Conservation (phyloP, 805 yeast genomes). For the Torulaspora gathmanii region DNA sequence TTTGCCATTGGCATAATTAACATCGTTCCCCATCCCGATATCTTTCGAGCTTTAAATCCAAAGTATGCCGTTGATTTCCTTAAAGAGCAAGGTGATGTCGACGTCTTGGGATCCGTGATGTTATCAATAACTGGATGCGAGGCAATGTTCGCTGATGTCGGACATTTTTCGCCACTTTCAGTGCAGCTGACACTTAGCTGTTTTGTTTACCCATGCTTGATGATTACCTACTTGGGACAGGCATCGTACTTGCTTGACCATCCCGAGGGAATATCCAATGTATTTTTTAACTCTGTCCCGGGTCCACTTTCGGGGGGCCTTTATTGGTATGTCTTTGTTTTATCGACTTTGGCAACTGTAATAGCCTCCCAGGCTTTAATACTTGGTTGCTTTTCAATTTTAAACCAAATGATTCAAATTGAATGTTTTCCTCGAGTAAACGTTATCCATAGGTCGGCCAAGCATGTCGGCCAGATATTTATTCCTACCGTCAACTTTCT, state of each 20-base stretch:
- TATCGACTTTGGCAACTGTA: conserved; percentile 52
- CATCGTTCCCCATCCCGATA: too few species aligned
- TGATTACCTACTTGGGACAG: conserved; percentile 49
- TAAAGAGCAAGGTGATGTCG: conserved; percentile 31
- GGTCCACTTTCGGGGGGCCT: conserved; percentile 43
- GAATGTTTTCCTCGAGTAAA: conserved; percentile 51
- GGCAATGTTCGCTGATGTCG: conserved; percentile 61
- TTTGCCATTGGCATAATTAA: conserved; percentile 39
- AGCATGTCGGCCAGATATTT: conserved; percentile 47
- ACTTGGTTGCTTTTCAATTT: conserved; percentile 49
- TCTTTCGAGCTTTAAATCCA: too few species aligned
- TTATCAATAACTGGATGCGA: conserved; percentile 56
- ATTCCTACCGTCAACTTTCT: conserved; percentile 49
- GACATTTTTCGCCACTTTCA: conserved; percentile 50
- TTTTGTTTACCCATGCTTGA: conserved; percentile 50
- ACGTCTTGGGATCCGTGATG: conserved; percentile 48
- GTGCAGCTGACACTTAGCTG: conserved; percentile 44
- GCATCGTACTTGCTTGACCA: too few species aligned
- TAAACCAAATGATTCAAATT: conserved; percentile 48
- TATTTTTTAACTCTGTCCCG: conserved; percentile 49
- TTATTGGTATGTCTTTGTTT: conserved; percentile 49
- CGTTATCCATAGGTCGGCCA: conserved; percentile 43
- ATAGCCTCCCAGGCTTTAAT: conserved; percentile 61
- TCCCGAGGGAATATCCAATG: conserved; percentile 38
- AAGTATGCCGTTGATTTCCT: too few species aligned